Evolutionary conservation across 306 rosid species (phyloP), one percentile per base, ranked within the genome.

Genomic region (Gastrolobium villosum): DNA sequence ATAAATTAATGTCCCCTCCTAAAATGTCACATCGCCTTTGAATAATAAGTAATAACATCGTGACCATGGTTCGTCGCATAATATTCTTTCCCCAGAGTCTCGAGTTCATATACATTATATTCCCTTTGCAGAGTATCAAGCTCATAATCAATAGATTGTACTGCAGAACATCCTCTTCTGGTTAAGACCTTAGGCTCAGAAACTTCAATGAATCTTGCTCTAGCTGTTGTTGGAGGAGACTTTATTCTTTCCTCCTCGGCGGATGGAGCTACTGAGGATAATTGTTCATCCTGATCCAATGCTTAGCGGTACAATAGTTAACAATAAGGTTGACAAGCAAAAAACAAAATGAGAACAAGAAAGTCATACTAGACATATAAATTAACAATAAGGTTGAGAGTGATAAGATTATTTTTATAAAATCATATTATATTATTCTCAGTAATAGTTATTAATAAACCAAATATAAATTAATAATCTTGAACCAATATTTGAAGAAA

Each of bases 221-320:
- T 81, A 20, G 92, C 88, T 28, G 86, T 81, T 50, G 80, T 75
- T 56, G 14, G 37, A 80, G 92, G 87, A 34, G 90, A 76, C 74
- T 87, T 86, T 50, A 41, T 56, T 70, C 69, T 86, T 70, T 80
- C 89, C 65, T 81, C 89, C 64, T 79, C 84, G 69, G 84, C 64
- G 74, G 87, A 70, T 52, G 88, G 87, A 80, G 86, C 72, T 15
- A 79, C 45, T 8, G 81, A 79, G 48, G 89, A 72, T 46, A 70
- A 3, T 82, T 90, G 91, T 54, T 81, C 94, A n/a, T n/a, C n/a
- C n/a, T n/a, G n/a, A 79, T 93, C 94, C 82, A 93, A 91, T 56
- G 97, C 96, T 88, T 84, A 87, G 41, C 99, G 91, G 79, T 95
- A 95, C 82, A 93, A 30, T 20, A 3, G 2, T 54, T 52, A 41